Conservation (phyloP, 805 yeast species). For the Ogataea wickerhamii region DNA sequence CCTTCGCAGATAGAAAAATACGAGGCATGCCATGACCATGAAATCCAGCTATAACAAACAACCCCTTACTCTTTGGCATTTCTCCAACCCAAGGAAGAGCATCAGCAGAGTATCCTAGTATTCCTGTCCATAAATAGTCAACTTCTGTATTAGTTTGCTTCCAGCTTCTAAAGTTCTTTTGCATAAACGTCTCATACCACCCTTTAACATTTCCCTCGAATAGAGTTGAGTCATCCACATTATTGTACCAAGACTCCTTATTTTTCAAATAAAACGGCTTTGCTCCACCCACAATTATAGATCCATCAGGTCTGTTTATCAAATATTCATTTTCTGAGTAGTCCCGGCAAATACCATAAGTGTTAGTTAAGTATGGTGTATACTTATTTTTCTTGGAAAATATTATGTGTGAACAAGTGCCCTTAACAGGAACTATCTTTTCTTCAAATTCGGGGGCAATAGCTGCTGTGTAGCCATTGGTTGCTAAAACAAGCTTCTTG, state of each 20-base stretch:
- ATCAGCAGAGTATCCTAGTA: slow-evolving; percentile 42
- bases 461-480: slow-evolving; percentile 31
- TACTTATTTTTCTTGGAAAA: slow-evolving; percentile 2
- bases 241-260: slow-evolving; percentile 28
- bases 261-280: slow-evolving; percentile 24
- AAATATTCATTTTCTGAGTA: slow-evolving; percentile 25
- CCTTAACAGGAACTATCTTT: slow-evolving; percentile 35
- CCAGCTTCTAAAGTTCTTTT: slow-evolving; percentile 31
- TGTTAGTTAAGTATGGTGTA: slow-evolving; percentile 31
- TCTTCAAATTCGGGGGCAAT: slow-evolving; percentile 23
- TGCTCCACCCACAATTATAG: slow-evolving; percentile 36
- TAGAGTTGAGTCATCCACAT: slow-evolving; percentile 36
- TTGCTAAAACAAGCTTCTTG: slow-evolving; percentile 34
- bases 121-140: slow-evolving; percentile 40
- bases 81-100: slow-evolving; percentile 41
- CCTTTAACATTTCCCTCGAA: slow-evolving; percentile 22
- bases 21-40: slow-evolving; percentile 51
- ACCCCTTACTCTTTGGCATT: slow-evolving; percentile 24
- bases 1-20: slow-evolving; percentile 38
- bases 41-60: slow-evolving; percentile 41
- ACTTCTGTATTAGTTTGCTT: slow-evolving; percentile 22
- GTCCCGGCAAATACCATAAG: slow-evolving; percentile 28
- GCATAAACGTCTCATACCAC: slow-evolving; percentile 30
- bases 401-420: slow-evolving; percentile 30
- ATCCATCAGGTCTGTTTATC: slow-evolving; percentile 38